Conservation (phyloP, 768 basidiomycete genomes). For the Lactarius evosmus region DNA sequence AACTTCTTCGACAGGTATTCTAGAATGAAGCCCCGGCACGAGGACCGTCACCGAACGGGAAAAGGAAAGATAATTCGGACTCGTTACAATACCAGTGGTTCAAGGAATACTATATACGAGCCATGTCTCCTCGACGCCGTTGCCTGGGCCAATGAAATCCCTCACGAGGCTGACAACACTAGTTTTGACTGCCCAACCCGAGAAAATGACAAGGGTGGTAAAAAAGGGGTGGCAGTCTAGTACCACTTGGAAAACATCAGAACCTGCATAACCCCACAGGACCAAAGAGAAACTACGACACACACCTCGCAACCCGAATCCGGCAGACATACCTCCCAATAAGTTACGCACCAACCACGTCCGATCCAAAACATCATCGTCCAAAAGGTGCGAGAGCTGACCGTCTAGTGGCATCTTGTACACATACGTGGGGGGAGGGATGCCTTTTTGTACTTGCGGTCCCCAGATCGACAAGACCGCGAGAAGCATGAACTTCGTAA, state of each 20-base stretch:
- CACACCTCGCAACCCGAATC: constrained; percentile 78
- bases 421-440: constrained; percentile 26
- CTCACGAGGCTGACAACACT: constrained; percentile 57
- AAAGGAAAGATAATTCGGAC: not conserved
- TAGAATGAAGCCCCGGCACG: not conserved
- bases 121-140: constrained; percentile 63
- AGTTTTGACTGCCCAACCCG: constrained; percentile 73
- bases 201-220: constrained; percentile 70
- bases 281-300: not conserved
- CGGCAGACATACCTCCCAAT: constrained; percentile 82
- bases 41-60: not conserved
- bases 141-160: constrained; percentile 62
- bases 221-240: constrained; percentile 71
- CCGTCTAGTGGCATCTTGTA: constrained; percentile 34
- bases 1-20: not conserved
- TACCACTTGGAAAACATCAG: constrained; percentile 50
- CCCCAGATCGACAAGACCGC: constrained; percentile 80
- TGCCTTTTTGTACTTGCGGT: constrained; percentile 39
- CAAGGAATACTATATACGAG: constrained; percentile 78
- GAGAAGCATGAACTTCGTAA: constrained; percentile 82
- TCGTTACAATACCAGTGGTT: not conserved
- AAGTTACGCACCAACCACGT: constrained; percentile 84
- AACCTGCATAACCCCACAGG: not conserved
- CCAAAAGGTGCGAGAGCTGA: constrained; percentile 51
- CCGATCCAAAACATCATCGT: constrained; percentile 72